These are phyloP conservation scores for Eutrema salsugineum DNA, from an alignment of 441 rosid genomes.

Conservation along the genomic window DNA sequence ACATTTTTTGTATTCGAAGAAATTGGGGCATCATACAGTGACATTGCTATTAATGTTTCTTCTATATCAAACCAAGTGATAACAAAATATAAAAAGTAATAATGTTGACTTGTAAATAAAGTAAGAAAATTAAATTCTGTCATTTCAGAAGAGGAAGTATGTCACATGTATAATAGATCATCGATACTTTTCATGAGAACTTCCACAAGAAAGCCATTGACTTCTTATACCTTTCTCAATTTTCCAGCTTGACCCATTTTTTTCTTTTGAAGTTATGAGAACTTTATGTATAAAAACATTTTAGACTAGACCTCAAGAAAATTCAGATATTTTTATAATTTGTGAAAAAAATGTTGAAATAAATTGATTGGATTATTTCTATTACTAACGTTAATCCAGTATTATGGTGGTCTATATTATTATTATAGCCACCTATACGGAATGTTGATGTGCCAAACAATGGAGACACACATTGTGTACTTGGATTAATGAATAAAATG, in stretches of 20 bases:
- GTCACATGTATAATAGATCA: slow-evolving; percentile 28
- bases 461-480: neutral
- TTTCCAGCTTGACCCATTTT: slow-evolving; percentile 9
- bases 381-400: neutral
- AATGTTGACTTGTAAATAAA: slow-evolving; percentile 26
- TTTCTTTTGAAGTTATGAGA: neutral
- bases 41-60: slow-evolving; percentile 5
- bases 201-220: slow-evolving; percentile 29
- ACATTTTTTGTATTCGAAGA: neutral
- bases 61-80: slow-evolving; percentile 15
- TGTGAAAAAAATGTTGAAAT: neutral
- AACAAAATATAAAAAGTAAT: neutral
- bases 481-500: neutral
- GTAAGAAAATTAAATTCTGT: slow-evolving; percentile 14
- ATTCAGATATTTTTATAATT: neutral
- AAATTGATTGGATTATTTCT: neutral
- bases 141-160: slow-evolving; percentile 19
- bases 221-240: slow-evolving; percentile 20
- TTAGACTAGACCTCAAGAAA: neutral
- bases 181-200: slow-evolving; percentile 25
- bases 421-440: neutral
- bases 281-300: neutral
- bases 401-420: neutral
- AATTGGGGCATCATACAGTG: neutral
- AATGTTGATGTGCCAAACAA: neutral